Percentiles rank a stretch among this genome's conserved stretches.
Conservation (phyloP, 1,284 basidiomycete species). For the Phlebopus sp. region DNA sequence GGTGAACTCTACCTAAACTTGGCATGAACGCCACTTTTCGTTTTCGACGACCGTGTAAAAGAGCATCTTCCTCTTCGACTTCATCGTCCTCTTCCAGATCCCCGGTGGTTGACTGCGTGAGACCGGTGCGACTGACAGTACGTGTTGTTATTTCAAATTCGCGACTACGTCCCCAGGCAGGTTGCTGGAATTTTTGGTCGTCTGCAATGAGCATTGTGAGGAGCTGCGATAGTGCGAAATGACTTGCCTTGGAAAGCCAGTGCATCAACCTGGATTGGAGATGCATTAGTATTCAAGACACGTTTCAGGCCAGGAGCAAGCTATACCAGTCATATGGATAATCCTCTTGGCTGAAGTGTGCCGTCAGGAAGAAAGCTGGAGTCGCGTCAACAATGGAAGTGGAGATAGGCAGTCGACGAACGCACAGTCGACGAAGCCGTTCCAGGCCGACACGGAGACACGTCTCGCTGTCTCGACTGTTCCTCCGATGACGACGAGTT, state of each 20-base stretch:
- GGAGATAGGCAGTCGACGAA: neutral
- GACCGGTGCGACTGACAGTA: slow-evolving; percentile 54
- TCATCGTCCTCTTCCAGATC: slow-evolving; percentile 75
- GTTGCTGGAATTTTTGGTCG: slow-evolving; percentile 51
- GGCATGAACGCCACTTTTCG: slow-evolving; percentile 77
- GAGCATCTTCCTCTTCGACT: slow-evolving; percentile 44
- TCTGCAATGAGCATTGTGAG: slow-evolving; percentile 13
- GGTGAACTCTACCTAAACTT: slow-evolving; percentile 56
- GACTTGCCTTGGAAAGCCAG: slow-evolving; percentile 71
- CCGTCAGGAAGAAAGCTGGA: slow-evolving; percentile 80
- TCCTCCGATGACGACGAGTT: slow-evolving; percentile 77
- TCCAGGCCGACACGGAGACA: slow-evolving; percentile 78
- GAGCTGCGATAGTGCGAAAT: slow-evolving; percentile 6
- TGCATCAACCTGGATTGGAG: slow-evolving; percentile 69
- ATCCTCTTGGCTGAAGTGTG: slow-evolving; percentile 81
- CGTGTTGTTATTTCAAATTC: slow-evolving; percentile 86
- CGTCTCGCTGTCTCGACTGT: slow-evolving; percentile 74
- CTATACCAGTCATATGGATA: slow-evolving; percentile 78
- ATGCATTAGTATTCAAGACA: slow-evolving; percentile 11
- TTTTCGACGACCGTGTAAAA: slow-evolving; percentile 66
- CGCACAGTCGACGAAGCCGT: slow-evolving; percentile 81
- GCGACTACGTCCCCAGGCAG: slow-evolving; percentile 77
- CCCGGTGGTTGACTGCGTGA: slow-evolving; percentile 65
- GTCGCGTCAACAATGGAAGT: slow-evolving; percentile 8
- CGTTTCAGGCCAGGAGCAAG: slow-evolving; percentile 4